Evolutionary conservation across 1,139 yeast genomes (phyloP).

Genomic region (Geotrichum candidum): DNA sequence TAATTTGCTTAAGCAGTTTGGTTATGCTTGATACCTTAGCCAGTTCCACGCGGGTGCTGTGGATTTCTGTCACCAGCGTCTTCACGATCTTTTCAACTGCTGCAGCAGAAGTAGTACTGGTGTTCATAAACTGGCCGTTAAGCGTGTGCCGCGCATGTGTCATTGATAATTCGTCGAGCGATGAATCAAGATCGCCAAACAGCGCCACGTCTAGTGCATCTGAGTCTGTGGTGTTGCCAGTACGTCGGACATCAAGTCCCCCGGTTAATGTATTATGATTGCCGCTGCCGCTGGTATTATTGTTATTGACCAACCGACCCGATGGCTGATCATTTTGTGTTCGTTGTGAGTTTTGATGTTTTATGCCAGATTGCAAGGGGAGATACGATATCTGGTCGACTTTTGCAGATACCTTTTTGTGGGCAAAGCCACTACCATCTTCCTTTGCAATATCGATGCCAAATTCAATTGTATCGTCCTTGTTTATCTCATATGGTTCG

Average conservation of each 20-base stretch:
- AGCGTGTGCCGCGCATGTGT: constrained; percentile 51
- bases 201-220: constrained; percentile 61
- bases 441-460: constrained; percentile 86
- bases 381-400: constrained; percentile 67
- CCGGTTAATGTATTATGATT: background rate
- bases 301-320: background rate
- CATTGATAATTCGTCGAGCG: constrained; percentile 54
- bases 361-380: constrained; percentile 34
- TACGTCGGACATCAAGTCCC: background rate
- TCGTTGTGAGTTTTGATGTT: background rate
- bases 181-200: constrained; percentile 68
- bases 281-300: background rate
- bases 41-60: constrained; percentile 42
- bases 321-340: background rate
- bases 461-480: constrained; percentile 75
- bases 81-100: constrained; percentile 47
- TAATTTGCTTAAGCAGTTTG: constrained; percentile 32
- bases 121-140: constrained; percentile 59
- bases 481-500: constrained; percentile 50
- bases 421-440: constrained; percentile 50
- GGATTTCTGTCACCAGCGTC: constrained; percentile 43
- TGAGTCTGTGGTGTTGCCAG: background rate
- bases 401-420: constrained; percentile 75
- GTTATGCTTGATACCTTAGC: constrained; percentile 43
- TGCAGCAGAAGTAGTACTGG: constrained; percentile 52